phyloP scores from a whole-genome alignment of 495 filamentous ascomycete species.

The Hapsidospora chrysogenum region DNA sequence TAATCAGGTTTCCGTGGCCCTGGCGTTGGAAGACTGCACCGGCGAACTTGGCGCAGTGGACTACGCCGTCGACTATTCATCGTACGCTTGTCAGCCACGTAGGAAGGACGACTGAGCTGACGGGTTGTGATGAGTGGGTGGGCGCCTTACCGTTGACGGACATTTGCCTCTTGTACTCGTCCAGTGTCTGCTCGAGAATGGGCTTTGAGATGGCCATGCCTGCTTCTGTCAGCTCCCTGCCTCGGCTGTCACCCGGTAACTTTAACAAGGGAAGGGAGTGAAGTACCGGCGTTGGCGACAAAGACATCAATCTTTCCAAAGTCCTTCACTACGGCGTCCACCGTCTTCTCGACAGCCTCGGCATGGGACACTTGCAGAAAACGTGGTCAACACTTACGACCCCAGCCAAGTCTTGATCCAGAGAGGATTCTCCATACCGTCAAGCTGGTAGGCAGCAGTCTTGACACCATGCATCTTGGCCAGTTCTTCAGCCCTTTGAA shows the following conservation, averaged over 20 bases:
- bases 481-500: conserved; percentile 30
- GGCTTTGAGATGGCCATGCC: conserved; percentile 36
- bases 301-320: conserved; percentile 26
- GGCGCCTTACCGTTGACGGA: conserved; percentile 19
- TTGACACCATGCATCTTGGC: conserved; percentile 33
- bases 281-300: conserved; percentile 18
- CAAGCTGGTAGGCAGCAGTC: conserved; percentile 39
- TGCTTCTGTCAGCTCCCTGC: too few species aligned
- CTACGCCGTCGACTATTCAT: conserved; percentile 34
- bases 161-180: conserved; percentile 29
- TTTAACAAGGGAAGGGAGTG: too few species aligned
- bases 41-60: conserved; percentile 32
- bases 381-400: background rate
- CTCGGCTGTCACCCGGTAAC: too few species aligned
- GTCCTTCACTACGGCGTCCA: conserved; percentile 21
- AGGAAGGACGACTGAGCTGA: conserved; percentile 3
- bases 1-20: conserved; percentile 15
- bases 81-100: too few species aligned
- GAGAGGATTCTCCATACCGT: conserved; percentile 33
- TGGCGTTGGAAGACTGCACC: conserved; percentile 31
- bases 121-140: conserved; percentile 10
- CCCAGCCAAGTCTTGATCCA: background rate
- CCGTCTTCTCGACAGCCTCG: conserved; percentile 25
- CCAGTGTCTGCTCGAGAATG: conserved; percentile 26
- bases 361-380: conserved; percentile 32